Conservation (phyloP, 805 yeast genomes). For the Candida suzukii region DNA sequence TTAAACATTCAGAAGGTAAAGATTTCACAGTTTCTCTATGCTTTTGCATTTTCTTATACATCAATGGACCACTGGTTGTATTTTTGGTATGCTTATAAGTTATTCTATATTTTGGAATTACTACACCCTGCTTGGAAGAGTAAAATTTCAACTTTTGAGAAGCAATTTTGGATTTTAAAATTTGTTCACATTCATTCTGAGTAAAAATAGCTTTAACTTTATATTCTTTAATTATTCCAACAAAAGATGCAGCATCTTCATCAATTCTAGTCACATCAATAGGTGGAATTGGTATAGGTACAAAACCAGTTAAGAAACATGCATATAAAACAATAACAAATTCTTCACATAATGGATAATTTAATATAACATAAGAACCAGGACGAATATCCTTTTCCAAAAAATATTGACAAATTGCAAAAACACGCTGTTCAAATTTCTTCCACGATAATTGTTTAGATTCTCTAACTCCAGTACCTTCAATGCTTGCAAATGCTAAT, state of each 20-base stretch:
- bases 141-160: slow-evolving; percentile 48
- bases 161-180: slow-evolving; percentile 62
- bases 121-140: slow-evolving; percentile 12
- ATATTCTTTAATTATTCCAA: slow-evolving; percentile 61
- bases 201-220: slow-evolving; percentile 67
- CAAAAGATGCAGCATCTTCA: slow-evolving; percentile 67
- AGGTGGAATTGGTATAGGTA: slow-evolving; percentile 72
- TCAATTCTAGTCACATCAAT: slow-evolving; percentile 49
- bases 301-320: slow-evolving; percentile 72
- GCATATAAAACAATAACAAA: slow-evolving; percentile 79
- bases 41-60: slow-evolving; percentile 36
- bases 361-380: slow-evolving; percentile 70
- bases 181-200: slow-evolving; percentile 66
- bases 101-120: slow-evolving; percentile 52
- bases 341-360: slow-evolving; percentile 86
- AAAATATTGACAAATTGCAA: slow-evolving; percentile 67
- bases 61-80: slow-evolving; percentile 23
- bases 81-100: slow-evolving; percentile 51
- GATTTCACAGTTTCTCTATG: slow-evolving; percentile 18
- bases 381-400: slow-evolving; percentile 55
- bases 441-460: slow-evolving; percentile 66
- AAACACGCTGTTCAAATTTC: slow-evolving; percentile 68
- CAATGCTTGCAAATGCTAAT: slow-evolving; percentile 54
- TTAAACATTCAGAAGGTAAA: slow-evolving; percentile 33
- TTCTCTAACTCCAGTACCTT: slow-evolving; percentile 34